A percentile compares a stretch with the other conserved stretches of the same genome.
phyloP scores from a whole-genome alignment of 163 green algal species.

The Trebouxia gelatinosa region DNA sequence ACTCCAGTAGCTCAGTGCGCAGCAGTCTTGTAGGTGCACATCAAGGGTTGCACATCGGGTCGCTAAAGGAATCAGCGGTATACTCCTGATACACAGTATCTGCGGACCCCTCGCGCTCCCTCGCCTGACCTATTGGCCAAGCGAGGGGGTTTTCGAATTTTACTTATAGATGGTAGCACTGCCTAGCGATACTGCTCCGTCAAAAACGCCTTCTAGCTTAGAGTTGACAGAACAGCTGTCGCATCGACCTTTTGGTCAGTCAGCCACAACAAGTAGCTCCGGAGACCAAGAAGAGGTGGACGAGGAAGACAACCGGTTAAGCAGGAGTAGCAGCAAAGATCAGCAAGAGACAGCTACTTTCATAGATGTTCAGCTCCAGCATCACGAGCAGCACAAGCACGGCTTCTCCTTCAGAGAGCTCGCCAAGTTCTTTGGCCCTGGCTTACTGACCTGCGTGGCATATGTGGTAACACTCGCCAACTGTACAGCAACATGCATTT shows the following conservation, averaged over 20 bases:
- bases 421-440: conserved; percentile 11
- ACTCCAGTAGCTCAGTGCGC: too few species aligned
- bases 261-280: background rate
- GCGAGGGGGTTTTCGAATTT: too few species aligned
- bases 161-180: conserved; percentile 7
- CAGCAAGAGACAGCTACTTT: conserved; percentile 14
- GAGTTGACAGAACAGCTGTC: background rate
- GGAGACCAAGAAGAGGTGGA: background rate
- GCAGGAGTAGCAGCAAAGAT: conserved; percentile 23
- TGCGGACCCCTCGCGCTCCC: too few species aligned
- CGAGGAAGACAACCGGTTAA: too few species aligned
- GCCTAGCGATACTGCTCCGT: background rate
- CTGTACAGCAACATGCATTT: background rate
- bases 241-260: background rate
- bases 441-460: conserved; percentile 4
- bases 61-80: too few species aligned
- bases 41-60: too few species aligned
- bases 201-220: background rate
- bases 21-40: too few species aligned
- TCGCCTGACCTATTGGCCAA: too few species aligned
- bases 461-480: conserved; percentile 4
- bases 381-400: background rate
- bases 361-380: background rate
- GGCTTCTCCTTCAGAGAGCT: conserved; percentile 23
- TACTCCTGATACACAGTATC: too few species aligned